Percentiles rank a stretch among this genome's conserved stretches.
These are phyloP conservation scores for Phytophthora pinifolia DNA, from an alignment of 352 stramenopile species.

Conservation along the genomic window DNA sequence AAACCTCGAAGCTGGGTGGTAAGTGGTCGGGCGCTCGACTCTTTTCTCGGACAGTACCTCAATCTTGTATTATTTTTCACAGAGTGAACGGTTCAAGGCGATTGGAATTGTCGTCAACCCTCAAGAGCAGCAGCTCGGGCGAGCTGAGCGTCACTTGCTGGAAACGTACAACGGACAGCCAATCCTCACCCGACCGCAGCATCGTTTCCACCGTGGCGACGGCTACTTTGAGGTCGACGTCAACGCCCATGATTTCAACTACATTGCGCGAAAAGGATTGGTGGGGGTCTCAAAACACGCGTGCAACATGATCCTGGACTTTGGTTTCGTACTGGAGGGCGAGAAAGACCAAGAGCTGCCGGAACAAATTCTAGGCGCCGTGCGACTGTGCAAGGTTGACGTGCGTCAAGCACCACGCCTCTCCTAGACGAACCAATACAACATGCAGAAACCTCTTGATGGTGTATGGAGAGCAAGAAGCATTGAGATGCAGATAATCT, in stretches of 20 bases:
- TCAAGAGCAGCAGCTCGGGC: slow-evolving; percentile 64
- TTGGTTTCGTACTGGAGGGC: slow-evolving; percentile 80
- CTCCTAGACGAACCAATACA: slow-evolving; percentile 15
- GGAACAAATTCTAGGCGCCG: slow-evolving; percentile 72
- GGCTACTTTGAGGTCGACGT: slow-evolving; percentile 86
- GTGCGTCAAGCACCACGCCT: slow-evolving; percentile 48
- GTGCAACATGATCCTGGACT: slow-evolving; percentile 82
- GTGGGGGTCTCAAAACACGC: slow-evolving; percentile 75
- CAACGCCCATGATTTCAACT: slow-evolving; percentile 85
- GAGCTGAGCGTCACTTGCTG: slow-evolving; percentile 71
- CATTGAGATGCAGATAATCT: too few relatives aligned
- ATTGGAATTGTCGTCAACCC: slow-evolving; percentile 83
- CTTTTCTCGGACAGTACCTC: background rate
- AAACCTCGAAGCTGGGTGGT: slow-evolving; percentile 35
- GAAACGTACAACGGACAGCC: slow-evolving; percentile 86
- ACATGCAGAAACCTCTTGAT: too few relatives aligned
- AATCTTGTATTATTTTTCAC: background rate
- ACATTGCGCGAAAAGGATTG: slow-evolving; percentile 73
- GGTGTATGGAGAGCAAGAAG: too few relatives aligned
- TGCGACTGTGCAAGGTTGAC: slow-evolving; percentile 81
- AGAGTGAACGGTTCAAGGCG: slow-evolving; percentile 83
- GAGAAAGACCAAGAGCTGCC: slow-evolving; percentile 77
- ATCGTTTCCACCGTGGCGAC: slow-evolving; percentile 67
- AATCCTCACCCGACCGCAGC: slow-evolving; percentile 78
- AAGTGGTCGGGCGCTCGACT: slow-evolving; percentile 3